phyloP scores from a whole-genome alignment of 192 early-diverging fungal species.

The Rhizophagus prolifer region DNA sequence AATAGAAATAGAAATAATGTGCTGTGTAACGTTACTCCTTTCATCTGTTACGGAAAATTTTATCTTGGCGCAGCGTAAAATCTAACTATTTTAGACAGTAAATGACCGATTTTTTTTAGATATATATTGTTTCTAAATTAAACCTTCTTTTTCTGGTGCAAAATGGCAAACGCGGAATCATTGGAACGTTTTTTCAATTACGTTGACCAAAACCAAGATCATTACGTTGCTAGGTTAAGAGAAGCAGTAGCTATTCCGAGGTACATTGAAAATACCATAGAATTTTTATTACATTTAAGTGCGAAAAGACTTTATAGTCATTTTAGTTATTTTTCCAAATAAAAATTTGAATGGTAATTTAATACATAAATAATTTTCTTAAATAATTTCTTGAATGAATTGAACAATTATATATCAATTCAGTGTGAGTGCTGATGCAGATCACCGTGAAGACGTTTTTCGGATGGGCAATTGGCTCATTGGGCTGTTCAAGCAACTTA shows the following conservation, averaged over 20 bases:
- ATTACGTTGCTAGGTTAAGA: slow-evolving; percentile 81
- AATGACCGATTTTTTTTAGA: background rate
- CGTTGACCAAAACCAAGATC: slow-evolving; percentile 75
- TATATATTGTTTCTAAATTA: background rate
- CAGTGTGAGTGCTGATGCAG: slow-evolving; percentile 75
- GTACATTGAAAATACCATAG: slow-evolving; percentile 34
- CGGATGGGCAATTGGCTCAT: slow-evolving; percentile 89
- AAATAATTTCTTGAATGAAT: too few species aligned
- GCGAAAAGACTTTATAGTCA: background rate
- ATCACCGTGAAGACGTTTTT: slow-evolving; percentile 76
- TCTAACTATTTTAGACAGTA: background rate
- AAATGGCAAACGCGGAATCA: background rate
- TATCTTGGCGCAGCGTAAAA: too few species aligned
- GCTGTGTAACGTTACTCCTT: too few species aligned
- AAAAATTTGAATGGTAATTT: too few species aligned
- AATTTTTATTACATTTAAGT: background rate
- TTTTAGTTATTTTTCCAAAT: slow-evolving; percentile 1
- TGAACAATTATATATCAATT: background rate
- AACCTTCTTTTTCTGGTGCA: background rate
- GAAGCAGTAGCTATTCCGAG: slow-evolving; percentile 88
- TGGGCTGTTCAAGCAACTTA: slow-evolving; percentile 69
- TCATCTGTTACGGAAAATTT: too few species aligned
- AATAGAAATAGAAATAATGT: too few species aligned
- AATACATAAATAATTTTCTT: too few species aligned
- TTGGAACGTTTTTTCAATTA: slow-evolving; percentile 70